Percentiles rank a stretch among this genome's conserved stretches.
These are phyloP conservation scores for Amaranthus tricolor DNA, from an alignment of 179 eudicot genomes.

Conservation along the genomic window DNA sequence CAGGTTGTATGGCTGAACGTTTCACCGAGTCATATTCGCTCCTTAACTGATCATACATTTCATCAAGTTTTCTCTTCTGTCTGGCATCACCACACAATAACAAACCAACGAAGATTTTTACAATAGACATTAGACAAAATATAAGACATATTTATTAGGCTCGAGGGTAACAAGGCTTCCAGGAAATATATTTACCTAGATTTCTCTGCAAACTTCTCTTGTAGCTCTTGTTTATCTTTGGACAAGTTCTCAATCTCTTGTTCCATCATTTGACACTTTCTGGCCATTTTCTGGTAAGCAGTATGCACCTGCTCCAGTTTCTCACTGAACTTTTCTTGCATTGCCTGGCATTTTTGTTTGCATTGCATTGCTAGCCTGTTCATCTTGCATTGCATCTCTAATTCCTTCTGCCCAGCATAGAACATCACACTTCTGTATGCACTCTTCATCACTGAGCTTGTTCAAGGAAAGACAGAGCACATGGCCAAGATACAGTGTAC, in stretches of 20 bases:
- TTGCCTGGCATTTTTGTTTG: constrained; percentile 77
- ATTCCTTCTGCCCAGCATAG: constrained; percentile 82
- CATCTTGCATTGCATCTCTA: constrained; percentile 95
- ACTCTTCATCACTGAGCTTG: constrained; percentile 72
- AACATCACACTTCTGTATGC: constrained; percentile 89
- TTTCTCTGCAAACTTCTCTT: constrained; percentile 89
- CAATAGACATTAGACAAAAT: not conserved
- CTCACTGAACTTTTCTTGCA: constrained; percentile 86
- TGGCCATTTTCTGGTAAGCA: constrained; percentile 90
- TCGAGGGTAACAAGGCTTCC: not conserved
- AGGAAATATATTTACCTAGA: constrained; percentile 52
- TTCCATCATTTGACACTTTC: constrained; percentile 93
- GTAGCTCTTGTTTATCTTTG: constrained; percentile 90
- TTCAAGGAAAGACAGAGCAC: constrained; percentile 41
- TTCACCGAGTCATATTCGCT: constrained; percentile 70
- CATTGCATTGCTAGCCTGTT: constrained; percentile 75
- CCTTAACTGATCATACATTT: constrained; percentile 95
- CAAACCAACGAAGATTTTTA: constrained; percentile 1
- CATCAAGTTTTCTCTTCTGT: constrained; percentile 96
- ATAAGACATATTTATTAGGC: not conserved
- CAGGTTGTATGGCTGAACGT: constrained; percentile 82
- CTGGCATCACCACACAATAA: constrained; percentile 39
- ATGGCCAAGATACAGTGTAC: not conserved
- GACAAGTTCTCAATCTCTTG: constrained; percentile 78
- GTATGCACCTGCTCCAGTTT: constrained; percentile 81